Evolutionary conservation across 2,329 filamentous ascomycete genomes (phyloP).

Genomic region (Clarireedia paspali): DNA sequence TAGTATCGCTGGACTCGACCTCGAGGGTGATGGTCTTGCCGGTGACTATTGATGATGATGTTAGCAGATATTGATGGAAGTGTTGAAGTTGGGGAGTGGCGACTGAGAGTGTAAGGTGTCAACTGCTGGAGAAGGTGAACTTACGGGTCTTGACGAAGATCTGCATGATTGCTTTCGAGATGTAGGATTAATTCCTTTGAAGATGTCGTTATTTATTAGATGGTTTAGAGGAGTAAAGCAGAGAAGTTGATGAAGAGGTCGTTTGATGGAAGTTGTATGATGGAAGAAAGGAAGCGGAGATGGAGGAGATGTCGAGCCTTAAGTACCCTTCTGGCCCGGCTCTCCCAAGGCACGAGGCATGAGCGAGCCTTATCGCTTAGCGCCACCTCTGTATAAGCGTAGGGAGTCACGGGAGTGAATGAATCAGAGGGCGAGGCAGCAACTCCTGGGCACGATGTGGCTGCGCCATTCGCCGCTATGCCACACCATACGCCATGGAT

Average conservation of each 20-base stretch:
- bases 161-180: constrained; percentile 56
- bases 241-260: too few species aligned
- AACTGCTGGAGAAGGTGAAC: constrained; percentile 35
- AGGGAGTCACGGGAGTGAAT: not conserved
- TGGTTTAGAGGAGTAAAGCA: constrained; percentile 1
- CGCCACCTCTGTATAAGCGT: not conserved
- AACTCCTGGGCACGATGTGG: not conserved
- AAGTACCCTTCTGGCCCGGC: not conserved
- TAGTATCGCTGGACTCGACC: too few species aligned
- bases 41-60: constrained; percentile 59
- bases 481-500: not conserved
- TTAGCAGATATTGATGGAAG: constrained; percentile 48
- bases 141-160: constrained; percentile 96
- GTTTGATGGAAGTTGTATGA: not conserved
- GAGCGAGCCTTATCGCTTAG: constrained; percentile 7
- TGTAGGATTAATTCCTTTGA: constrained; percentile 7
- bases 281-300: constrained; percentile 4
- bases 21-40: constrained; percentile 28
- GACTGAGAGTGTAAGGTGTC: constrained; percentile 24
- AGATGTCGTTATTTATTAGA: constrained; percentile 9
- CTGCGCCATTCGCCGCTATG: constrained; percentile 2
- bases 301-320: constrained; percentile 18
- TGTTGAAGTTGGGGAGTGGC: constrained; percentile 38
- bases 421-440: not conserved
- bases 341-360: not conserved